These are phyloP conservation scores for Xerocomellus chrysenteron DNA, from an alignment of 768 basidiomycete genomes.

Conservation along the genomic window DNA sequence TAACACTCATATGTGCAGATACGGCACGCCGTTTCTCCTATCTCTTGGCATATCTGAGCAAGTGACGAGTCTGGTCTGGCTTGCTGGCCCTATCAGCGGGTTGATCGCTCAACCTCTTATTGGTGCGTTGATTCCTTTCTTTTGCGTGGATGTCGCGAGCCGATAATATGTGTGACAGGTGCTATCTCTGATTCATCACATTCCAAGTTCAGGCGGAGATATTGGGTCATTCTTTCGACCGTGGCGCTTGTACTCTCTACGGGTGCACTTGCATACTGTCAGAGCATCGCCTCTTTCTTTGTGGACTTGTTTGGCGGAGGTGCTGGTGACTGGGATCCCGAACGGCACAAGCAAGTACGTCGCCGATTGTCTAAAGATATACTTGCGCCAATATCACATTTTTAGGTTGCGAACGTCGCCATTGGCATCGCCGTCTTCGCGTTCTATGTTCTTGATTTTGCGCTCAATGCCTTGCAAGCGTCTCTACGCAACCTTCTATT, in stretches of 20 bases:
- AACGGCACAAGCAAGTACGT: constrained; percentile 58
- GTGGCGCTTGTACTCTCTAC: constrained; percentile 76
- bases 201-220: constrained; percentile 87
- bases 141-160: background rate
- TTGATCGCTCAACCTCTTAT: constrained; percentile 96
- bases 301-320: constrained; percentile 78
- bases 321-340: constrained; percentile 85
- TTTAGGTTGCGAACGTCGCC: constrained; percentile 63
- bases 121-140: constrained; percentile 45
- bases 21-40: constrained; percentile 92
- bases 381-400: background rate
- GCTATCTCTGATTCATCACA: constrained; percentile 94
- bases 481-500: constrained; percentile 91
- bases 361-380: background rate
- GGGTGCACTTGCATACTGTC: constrained; percentile 79
- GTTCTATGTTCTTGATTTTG: constrained; percentile 95
- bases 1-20: constrained; percentile 47
- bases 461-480: constrained; percentile 93
- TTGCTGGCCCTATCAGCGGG: constrained; percentile 92
- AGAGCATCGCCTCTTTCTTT: constrained; percentile 64
- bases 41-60: constrained; percentile 80
- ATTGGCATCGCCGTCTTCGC: constrained; percentile 85
- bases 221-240: constrained; percentile 92
- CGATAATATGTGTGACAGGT: constrained; percentile 44
- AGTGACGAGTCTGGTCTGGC: constrained; percentile 92